Percentiles rank a stretch among this genome's conserved stretches.
Conservation (phyloP, 768 basidiomycete species). For the Tylopilus subfusipes region DNA sequence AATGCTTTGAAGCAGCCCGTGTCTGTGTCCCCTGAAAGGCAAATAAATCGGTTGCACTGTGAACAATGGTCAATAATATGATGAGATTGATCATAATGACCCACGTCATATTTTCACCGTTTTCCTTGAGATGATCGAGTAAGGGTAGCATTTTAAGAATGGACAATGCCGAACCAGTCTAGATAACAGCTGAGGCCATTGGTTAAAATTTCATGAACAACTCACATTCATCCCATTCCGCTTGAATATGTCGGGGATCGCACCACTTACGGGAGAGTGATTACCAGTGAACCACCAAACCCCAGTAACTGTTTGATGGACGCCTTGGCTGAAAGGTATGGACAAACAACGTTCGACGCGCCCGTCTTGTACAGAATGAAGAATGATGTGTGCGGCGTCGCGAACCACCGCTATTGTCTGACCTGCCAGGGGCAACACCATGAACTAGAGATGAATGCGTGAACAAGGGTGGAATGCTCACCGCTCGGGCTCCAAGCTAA, state of each 20-base stretch:
- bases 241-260: slow-evolving; percentile 75
- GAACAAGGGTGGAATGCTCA: slow-evolving; percentile 29
- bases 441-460: slow-evolving; percentile 2
- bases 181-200: slow-evolving; percentile 5
- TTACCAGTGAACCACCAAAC: slow-evolving; percentile 73
- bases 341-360: slow-evolving; percentile 47
- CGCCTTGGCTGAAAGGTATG: slow-evolving; percentile 24
- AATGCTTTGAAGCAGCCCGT: slow-evolving; percentile 39
- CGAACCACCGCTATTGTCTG: slow-evolving; percentile 71
- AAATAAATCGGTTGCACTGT: slow-evolving; percentile 79
- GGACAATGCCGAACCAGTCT: slow-evolving; percentile 80
- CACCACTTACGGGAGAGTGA: slow-evolving; percentile 34
- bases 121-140: slow-evolving; percentile 66
- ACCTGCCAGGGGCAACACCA: slow-evolving; percentile 35
- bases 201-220: slow-evolving; percentile 4
- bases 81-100: slow-evolving; percentile 23
- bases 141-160: slow-evolving; percentile 66
- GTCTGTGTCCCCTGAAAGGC: slow-evolving; percentile 72
- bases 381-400: slow-evolving; percentile 60
- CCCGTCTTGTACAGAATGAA: slow-evolving; percentile 82
- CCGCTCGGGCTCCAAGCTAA: slow-evolving; percentile 85
- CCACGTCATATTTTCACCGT: slow-evolving; percentile 64
- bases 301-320: slow-evolving; percentile 37
- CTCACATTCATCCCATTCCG: slow-evolving; percentile 62
- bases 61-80: slow-evolving; percentile 16